Base-by-base conservation (phyloP, 2,329 filamentous ascomycete species). In the Colletotrichum tabaci region DNA sequence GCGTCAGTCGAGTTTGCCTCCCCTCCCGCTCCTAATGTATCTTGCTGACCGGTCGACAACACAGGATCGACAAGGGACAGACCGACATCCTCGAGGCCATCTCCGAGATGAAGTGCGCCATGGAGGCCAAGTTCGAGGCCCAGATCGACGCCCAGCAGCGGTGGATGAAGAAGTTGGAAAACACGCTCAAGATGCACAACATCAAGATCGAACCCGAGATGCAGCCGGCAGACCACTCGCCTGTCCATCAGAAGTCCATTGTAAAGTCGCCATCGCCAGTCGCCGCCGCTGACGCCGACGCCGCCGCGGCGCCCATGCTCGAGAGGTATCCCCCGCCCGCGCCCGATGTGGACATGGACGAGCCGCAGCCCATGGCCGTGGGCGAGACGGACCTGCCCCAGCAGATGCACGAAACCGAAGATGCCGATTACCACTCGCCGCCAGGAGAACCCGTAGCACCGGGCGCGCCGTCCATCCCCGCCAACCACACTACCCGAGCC, bases 401-500 rank as follows among this genome's bases (percentile, higher is more conserved):
- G 76, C 55, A 77, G 79, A 71, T 82, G 80, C 15, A 78, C 79
- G 44, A 81, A 50, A 79, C 82, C 13, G 79, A 82, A 49, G 85
- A 89, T 42, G 84, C 87, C 63, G 80, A 84, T 61, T 87, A 53
- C 2, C 35, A 30, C 21, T 4, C 38, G 3, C 86, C 71, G 10
- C 71, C 87, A 23, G 86, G 87, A 9, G 85, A 86, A 9, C 82
- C 85, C 13, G 87, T 89, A 8, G 83, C 82, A 15, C 87, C 87
- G 1, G 90, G 90, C 57, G 87, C 91, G 74, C 88, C 93, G 16
- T 89, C 92, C 2, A 93, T 97, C 67, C 93, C 94, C 0, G 89
- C 91, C 38, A 94, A 97, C 75, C 96, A 98, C 78, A 97, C 94
- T 0, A 98, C 95, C 0, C 90, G 94, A n/a, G 95, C 95, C 1